These are phyloP conservation scores for Rosa persica DNA, from an alignment of 306 rosid species.

Conservation along the genomic window DNA sequence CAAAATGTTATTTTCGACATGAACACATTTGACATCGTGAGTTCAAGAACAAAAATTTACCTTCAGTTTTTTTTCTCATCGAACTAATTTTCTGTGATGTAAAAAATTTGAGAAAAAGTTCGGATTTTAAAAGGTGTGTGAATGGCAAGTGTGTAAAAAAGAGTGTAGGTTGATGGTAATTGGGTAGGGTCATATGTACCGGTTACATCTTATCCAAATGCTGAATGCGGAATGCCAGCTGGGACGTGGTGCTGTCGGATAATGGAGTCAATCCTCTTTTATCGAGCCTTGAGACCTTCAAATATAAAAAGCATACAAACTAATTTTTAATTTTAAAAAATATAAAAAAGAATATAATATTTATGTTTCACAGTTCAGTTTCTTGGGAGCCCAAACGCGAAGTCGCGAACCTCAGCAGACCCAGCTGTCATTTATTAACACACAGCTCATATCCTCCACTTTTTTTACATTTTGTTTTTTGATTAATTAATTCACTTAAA, in stretches of 20 bases:
- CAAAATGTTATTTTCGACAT: no score
- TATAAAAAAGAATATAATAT: neutral
- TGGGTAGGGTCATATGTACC: no score
- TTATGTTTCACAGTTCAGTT: neutral
- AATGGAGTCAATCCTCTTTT: conserved; percentile 20
- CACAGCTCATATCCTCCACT: neutral
- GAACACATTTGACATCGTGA: no score
- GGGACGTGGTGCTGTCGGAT: conserved; percentile 16
- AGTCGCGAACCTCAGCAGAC: conserved; percentile 14
- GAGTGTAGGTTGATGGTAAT: neutral
- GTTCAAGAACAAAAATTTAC: no score
- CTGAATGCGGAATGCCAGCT: conserved; percentile 23
- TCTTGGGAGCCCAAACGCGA: neutral
- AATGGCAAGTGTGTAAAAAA: neutral
- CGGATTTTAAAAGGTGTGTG: neutral
- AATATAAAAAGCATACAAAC: neutral
- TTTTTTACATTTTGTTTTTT: neutral
- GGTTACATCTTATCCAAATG: neutral
- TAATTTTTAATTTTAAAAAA: neutral
- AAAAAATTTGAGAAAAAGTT: no score
- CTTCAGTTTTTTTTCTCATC: no score
- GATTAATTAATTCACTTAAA: neutral
- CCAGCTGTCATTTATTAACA: conserved; percentile 8
- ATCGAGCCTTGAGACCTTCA: neutral
- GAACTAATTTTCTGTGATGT: no score